A percentile compares a stretch with the other conserved stretches of the same genome.
These are phyloP conservation scores for Candida labiduridarum DNA, from an alignment of 1,139 yeast species.

Conservation along the genomic window DNA sequence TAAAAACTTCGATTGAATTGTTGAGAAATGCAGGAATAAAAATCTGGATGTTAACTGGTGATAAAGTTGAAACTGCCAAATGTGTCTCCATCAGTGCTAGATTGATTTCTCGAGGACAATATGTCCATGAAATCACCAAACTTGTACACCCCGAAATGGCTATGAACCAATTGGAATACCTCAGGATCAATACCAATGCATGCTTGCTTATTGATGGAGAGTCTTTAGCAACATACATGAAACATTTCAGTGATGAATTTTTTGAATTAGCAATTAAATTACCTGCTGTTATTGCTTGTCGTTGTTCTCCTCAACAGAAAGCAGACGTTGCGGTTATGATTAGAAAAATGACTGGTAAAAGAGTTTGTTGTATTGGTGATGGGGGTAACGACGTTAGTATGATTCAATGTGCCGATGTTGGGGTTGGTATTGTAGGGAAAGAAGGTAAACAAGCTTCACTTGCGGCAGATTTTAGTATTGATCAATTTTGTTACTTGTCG, in stretches of 20 bases:
- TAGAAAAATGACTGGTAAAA: slow-evolving; percentile 74
- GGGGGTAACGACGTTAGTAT: slow-evolving; percentile 99
- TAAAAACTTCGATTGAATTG: slow-evolving; percentile 87
- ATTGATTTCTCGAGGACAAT: slow-evolving; percentile 90
- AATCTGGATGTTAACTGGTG: slow-evolving; percentile 99
- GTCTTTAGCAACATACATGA: slow-evolving; percentile 71
- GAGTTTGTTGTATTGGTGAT: slow-evolving; percentile 98
- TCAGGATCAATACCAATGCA: slow-evolving; percentile 65
- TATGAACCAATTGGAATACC: slow-evolving; percentile 69
- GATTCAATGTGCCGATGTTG: slow-evolving; percentile 99
- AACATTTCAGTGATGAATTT: slow-evolving; percentile 66
- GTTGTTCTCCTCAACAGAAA: slow-evolving; percentile 98
- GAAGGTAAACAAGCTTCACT: slow-evolving; percentile 97
- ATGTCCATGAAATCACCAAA: slow-evolving; percentile 82
- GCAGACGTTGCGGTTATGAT: slow-evolving; percentile 91
- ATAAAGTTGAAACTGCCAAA: slow-evolving; percentile 96
- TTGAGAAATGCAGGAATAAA: slow-evolving; percentile 94
- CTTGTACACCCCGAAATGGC: slow-evolving; percentile 64
- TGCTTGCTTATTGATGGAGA: slow-evolving; percentile 94
- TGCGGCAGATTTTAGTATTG: slow-evolving; percentile 94
- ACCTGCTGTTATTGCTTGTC: slow-evolving; percentile 95
- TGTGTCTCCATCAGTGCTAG: slow-evolving; percentile 96
- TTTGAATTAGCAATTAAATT: slow-evolving; percentile 72
- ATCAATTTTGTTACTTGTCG: slow-evolving; percentile 87
- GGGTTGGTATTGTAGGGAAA: slow-evolving; percentile 98